Base-by-base conservation (phyloP, 139 green algal genomes). In the Tetratostichococcus sp. region DNA sequence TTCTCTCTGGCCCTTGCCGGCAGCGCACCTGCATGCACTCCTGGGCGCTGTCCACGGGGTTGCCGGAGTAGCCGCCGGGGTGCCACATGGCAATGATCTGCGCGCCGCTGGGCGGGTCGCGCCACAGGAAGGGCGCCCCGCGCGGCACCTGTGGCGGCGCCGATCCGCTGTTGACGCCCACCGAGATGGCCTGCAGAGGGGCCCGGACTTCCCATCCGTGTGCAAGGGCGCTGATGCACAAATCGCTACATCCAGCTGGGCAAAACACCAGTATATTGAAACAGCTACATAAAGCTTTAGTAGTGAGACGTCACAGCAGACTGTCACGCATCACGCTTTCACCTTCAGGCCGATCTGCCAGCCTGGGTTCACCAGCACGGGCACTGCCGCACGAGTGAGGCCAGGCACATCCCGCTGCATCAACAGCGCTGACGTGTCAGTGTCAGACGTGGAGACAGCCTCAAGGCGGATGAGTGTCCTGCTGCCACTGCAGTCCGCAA, bases 361-460 rank as follows among this genome's bases (percentile, higher is more conserved):
- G 5, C 81, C 83, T 14, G 50, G 30, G 30, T 42, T 17, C 0
- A 28, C 58, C 8, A 92, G 72, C 8, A 86, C 71, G 21, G 86
- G 84, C 2, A 92, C 67, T 1, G 81, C 82, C 1, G 78, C 75
- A 0, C 87, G 77, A 26, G 87, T 92, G 21, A 89, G 67, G 1
- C 87, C 87, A 14, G 86, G 86, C 6, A 92, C 84, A 73, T 91
- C 88, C 0, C 85, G 70, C 79, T 92, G 39, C 39, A 11, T 50
- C 8, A 6, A 50, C 39, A 50, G 8, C 39, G n/a, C n/a, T n/a
- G n/a, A n/a, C n/a, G n/a, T n/a, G n/a, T n/a, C n/a, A n/a, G n/a
- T n/a, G n/a, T n/a, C n/a, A n/a, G n/a, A n/a, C n/a, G n/a, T n/a
- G n/a, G n/a, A n/a, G n/a, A n/a, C n/a, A n/a, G n/a, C n/a, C n/a